phyloP scores from a whole-genome alignment of 495 filamentous ascomycete genomes.

The Monascus purpureus region DNA sequence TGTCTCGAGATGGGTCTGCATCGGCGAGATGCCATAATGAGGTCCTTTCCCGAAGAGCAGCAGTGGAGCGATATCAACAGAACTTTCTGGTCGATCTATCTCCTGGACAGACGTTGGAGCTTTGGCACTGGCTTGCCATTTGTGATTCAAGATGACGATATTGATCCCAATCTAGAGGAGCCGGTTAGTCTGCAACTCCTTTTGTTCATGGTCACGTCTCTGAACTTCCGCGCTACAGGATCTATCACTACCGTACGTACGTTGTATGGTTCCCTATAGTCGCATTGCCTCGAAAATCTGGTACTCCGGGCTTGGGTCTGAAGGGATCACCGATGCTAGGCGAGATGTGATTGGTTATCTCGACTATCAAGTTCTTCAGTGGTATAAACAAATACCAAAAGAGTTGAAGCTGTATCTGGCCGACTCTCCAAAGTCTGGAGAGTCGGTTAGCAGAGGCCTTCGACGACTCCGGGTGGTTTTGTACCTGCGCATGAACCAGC shows the following conservation, averaged over 20 bases:
- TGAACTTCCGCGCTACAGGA: constrained; percentile 35
- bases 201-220: neutral
- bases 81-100: constrained; percentile 71
- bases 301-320: constrained; percentile 41
- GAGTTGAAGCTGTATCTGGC: constrained; percentile 44
- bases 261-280: constrained; percentile 66
- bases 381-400: constrained; percentile 54
- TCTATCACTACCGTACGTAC: constrained; percentile 50
- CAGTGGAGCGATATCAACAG: constrained; percentile 47
- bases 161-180: constrained; percentile 62
- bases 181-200: constrained; percentile 41
- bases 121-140: constrained; percentile 72
- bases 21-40: constrained; percentile 55
- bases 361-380: constrained; percentile 63
- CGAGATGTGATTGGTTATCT: constrained; percentile 58
- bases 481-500: constrained; percentile 64
- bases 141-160: constrained; percentile 68
- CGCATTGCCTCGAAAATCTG: constrained; percentile 68
- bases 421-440: constrained; percentile 28
- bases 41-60: constrained; percentile 42
- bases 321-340: constrained; percentile 37
- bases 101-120: constrained; percentile 69
- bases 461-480: constrained; percentile 39
- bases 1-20: constrained; percentile 74
- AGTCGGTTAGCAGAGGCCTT: constrained; percentile 30